Base-by-base conservation (phyloP, 371 early-diverging fungal genomes). In the Synchytrium microbalum region DNA sequence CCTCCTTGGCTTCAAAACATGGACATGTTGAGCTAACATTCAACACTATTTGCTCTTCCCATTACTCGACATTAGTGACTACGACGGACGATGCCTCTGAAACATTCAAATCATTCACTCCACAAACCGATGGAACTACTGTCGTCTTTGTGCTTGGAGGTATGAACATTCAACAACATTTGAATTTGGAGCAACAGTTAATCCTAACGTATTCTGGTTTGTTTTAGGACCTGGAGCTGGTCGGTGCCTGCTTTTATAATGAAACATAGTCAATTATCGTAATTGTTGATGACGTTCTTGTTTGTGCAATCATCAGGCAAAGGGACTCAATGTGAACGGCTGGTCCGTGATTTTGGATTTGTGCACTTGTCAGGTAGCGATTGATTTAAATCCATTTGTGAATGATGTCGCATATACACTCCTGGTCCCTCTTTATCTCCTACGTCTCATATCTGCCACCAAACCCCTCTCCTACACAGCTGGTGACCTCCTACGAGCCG, bases 401-500 rank as follows among this genome's bases (percentile, higher is more conserved):
- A 38, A 25, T 58, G 53, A 30, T 30, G 13, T 26, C 14, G 25
- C 25, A 30, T 24, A 46, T 14, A 57, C 1, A 13, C 3, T 56
- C 19, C 19, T 25, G 57, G 67, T 31, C n/a, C n/a, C n/a, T n/a
- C n/a, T n/a, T n/a, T n/a, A n/a, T n/a, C n/a, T n/a, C n/a, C n/a
- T n/a, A n/a, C n/a, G n/a, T n/a, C n/a, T n/a, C n/a, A n/a, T n/a
- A n/a, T n/a, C n/a, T n/a, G n/a, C n/a, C 46, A 19, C 5, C 46
- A 38, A 38, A 5, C 94, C 91, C 71, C 72, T 92, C 60, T 91
- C 91, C 26, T 85, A 85, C 85, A 75, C 62, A 90, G 98, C 97
- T 57, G 98, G 98, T 57, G 98, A 96, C 68, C 80, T 98, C 33
- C 81, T 98, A 32, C 90, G 98, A 53, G 95, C 79, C 5, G 98